Percentiles rank a stretch among this genome's conserved stretches.
phyloP scores from a whole-genome alignment of 2,329 filamentous ascomycete genomes.

The Aureobasidium sp. region DNA sequence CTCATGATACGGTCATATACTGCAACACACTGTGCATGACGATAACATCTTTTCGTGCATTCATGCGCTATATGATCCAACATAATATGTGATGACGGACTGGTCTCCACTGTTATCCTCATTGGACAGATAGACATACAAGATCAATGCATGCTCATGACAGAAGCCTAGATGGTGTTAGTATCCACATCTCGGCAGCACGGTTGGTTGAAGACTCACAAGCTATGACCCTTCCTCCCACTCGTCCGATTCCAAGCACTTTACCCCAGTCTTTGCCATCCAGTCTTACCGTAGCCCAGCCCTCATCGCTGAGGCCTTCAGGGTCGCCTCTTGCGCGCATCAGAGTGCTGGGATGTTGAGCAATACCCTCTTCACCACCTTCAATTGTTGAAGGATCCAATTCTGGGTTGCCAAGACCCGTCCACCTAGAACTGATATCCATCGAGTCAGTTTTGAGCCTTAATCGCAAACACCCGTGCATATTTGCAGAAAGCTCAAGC shows the following conservation, averaged over 20 bases:
- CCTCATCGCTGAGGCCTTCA: conserved; percentile 63
- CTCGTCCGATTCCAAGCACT: conserved; percentile 83
- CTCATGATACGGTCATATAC: no score
- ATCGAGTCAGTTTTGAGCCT: conserved; percentile 77
- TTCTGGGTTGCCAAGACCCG: conserved; percentile 76
- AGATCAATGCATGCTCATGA: conserved; percentile 69
- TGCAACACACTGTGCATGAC: neutral
- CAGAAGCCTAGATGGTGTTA: conserved; percentile 51
- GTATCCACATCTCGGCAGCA: neutral
- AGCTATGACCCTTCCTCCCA: conserved; percentile 87
- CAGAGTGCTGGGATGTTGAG: conserved; percentile 72
- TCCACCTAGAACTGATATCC: conserved; percentile 80
- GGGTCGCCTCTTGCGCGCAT: conserved; percentile 56
- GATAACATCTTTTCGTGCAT: neutral
- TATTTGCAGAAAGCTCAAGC: conserved; percentile 83
- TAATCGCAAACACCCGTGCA: conserved; percentile 80
- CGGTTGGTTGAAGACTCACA: conserved; percentile 47
- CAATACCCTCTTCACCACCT: conserved; percentile 57
- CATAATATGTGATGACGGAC: conserved; percentile 66
- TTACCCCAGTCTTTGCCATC: conserved; percentile 92
- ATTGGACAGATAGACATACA: conserved; percentile 73
- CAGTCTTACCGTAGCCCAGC: conserved; percentile 83
- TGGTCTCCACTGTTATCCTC: conserved; percentile 64
- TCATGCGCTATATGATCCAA: conserved; percentile 48
- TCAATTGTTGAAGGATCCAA: conserved; percentile 70